These are phyloP conservation scores for Blastocystis sp. DNA, from an alignment of 352 stramenopile genomes.

Conservation along the genomic window DNA sequence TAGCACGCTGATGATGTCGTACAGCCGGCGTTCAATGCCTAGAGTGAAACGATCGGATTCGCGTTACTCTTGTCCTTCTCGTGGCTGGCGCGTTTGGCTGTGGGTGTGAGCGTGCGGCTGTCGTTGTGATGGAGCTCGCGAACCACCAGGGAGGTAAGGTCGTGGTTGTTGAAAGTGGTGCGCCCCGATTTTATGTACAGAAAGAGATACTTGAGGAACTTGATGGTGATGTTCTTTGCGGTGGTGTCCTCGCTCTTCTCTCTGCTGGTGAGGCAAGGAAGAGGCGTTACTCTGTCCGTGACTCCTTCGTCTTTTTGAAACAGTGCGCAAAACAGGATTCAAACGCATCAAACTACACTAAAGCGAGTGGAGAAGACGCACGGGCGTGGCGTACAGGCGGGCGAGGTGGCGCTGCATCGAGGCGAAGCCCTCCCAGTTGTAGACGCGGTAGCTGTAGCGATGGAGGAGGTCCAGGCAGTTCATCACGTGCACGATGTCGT, in stretches of 20 bases:
- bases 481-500: constrained; percentile 62
- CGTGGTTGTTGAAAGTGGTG: constrained; percentile 56
- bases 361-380: not conserved
- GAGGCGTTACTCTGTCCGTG: not conserved
- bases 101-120: not conserved
- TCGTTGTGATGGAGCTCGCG: constrained; percentile 2
- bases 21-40: constrained; percentile 53
- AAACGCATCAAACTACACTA: constrained; percentile 55
- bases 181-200: constrained; percentile 55
- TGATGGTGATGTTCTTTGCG: constrained; percentile 63
- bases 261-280: not conserved
- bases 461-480: constrained; percentile 34
- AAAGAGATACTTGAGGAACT: constrained; percentile 67
- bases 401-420: constrained; percentile 38
- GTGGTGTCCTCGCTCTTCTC: constrained; percentile 21
- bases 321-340: constrained; percentile 31
- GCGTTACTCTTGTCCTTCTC: constrained; percentile 29
- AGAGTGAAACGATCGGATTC: not conserved
- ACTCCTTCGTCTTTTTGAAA: constrained; percentile 23
- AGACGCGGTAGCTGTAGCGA: constrained; percentile 42
- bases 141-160: constrained; percentile 46
- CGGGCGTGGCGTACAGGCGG: constrained; percentile 5
- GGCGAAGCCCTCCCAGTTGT: constrained; percentile 32
- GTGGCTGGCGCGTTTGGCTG: not conserved
- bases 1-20: constrained; percentile 58